Conservation (phyloP, 495 filamentous ascomycete species). For the Lentithecium fluviatile region DNA sequence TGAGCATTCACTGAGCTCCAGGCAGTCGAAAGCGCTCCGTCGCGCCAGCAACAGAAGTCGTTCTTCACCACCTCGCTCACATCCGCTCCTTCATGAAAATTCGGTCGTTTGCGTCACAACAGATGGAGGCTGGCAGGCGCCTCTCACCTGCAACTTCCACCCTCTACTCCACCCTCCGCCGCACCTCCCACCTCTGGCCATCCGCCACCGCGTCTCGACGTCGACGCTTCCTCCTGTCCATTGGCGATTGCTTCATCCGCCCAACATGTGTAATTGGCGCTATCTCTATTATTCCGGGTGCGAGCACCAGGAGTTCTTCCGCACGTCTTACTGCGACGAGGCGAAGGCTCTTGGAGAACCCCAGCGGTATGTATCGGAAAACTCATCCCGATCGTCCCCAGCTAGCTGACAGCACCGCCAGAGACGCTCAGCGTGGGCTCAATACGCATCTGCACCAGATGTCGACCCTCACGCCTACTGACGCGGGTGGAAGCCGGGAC, state of each 20-base stretch:
- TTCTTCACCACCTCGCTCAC: too few relatives aligned
- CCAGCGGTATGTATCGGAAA: slow-evolving; percentile 8
- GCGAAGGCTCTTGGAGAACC: slow-evolving; percentile 14
- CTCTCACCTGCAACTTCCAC: too few relatives aligned
- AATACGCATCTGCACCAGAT: not conserved
- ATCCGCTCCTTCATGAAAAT: too few relatives aligned
- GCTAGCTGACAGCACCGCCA: not conserved
- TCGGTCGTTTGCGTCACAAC: too few relatives aligned
- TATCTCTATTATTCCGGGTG: slow-evolving; percentile 33
- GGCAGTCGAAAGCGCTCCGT: too few relatives aligned
- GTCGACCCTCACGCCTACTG: not conserved
- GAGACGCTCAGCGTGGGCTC: not conserved
- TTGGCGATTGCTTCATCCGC: not conserved
- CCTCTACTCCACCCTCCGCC: too few relatives aligned
- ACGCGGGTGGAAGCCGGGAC: not conserved
- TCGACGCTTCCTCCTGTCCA: not conserved
- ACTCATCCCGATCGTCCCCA: not conserved
- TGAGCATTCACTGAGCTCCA: too few relatives aligned
- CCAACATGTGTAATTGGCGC: slow-evolving; percentile 34
- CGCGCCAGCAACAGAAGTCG: too few relatives aligned
- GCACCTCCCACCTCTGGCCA: too few relatives aligned
- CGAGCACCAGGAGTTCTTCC: slow-evolving; percentile 26
- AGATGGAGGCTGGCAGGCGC: too few relatives aligned
- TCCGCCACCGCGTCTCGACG: too few relatives aligned
- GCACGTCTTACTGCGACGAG: slow-evolving; percentile 24